Evolutionary conservation across 192 early-diverging fungal species (phyloP).

Genomic region (Cetraspora pellucida): DNA sequence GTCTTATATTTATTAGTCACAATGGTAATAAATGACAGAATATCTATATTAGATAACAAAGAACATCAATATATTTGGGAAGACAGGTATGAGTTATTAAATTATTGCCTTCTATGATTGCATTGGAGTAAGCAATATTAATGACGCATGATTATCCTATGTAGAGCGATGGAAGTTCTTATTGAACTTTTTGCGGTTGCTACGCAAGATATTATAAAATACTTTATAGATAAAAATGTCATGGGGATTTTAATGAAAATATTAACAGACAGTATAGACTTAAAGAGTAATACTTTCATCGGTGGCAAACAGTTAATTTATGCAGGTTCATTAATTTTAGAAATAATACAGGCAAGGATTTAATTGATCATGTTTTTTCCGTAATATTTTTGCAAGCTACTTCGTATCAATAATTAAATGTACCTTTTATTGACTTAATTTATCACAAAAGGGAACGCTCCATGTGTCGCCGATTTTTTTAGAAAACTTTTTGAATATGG

Average conservation of each 20-base stretch:
- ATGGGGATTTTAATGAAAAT: constrained; percentile 48
- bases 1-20: constrained; percentile 43
- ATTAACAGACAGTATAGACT: constrained; percentile 10
- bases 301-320: constrained; percentile 21
- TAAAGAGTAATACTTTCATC: constrained; percentile 1
- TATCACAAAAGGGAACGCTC: constrained; percentile 20
- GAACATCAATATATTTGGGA: constrained; percentile 38
- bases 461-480: constrained; percentile 49
- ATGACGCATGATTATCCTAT: constrained; percentile 39
- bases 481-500: constrained; percentile 47
- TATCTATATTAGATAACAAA: background rate
- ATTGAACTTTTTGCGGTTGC: constrained; percentile 40
- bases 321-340: constrained; percentile 31
- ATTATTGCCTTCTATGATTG: constrained; percentile 31
- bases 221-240: constrained; percentile 42
- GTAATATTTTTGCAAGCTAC: background rate
- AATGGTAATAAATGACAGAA: constrained; percentile 33
- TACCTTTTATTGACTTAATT: background rate
- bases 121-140: constrained; percentile 37
- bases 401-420: background rate
- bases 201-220: constrained; percentile 40
- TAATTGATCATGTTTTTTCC: background rate
- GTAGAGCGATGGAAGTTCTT: constrained; percentile 42
- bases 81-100: constrained; percentile 35
- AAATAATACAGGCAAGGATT: constrained; percentile 10